Evolutionary conservation across 176 grass and related monocot species (phyloP), one percentile per base, ranked within the genome.

Genomic region (Aegilops speltoides): DNA sequence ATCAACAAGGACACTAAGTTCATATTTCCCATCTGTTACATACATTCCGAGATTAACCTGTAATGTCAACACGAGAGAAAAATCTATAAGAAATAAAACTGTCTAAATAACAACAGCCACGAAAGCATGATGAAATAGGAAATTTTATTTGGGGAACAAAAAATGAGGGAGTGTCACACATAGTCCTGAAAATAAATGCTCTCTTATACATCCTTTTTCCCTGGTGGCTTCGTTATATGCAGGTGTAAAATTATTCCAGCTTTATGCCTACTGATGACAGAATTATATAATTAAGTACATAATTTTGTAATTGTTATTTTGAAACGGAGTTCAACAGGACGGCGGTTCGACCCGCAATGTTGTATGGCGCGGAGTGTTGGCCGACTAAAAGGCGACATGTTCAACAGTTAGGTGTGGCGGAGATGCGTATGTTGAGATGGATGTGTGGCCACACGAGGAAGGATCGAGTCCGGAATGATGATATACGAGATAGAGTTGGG

Each of bases 1-100:
- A 88, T 98, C 95, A 56, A 98, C 91, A 86, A 98, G 91, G 31
- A 95, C 70, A 71, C 93, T 95, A 25, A 98, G 83, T 84, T 98
- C 93, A 85, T 84, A 95, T 78, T 90, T 93, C 24, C 84, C 91
- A 90, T 98, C 93, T 45, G 82, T 69, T 75, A 91, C 74, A 87
- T 93, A 95, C 43, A 89, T 75, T 76, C 95, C 93, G 57, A 90
- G 91, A 87, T 98, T 98, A 41, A 98, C 85, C 95, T 98, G 77
- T 38, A 86, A 64, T 45, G 57, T 82, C 62, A 68, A 79, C 37
- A 14, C 66, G 57, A 86, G 26, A 45, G 66, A 37, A 61, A n/a
- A 2, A 15, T 81, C 0, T 46, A 46, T 13, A 83, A 73, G 16
- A 62, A 67, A 37, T 41, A 43, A 46, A 43, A 76, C 0, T 46